Conservation (phyloP, 2,329 filamentous ascomycete genomes). For the Pseudogymnoascus sp. region DNA sequence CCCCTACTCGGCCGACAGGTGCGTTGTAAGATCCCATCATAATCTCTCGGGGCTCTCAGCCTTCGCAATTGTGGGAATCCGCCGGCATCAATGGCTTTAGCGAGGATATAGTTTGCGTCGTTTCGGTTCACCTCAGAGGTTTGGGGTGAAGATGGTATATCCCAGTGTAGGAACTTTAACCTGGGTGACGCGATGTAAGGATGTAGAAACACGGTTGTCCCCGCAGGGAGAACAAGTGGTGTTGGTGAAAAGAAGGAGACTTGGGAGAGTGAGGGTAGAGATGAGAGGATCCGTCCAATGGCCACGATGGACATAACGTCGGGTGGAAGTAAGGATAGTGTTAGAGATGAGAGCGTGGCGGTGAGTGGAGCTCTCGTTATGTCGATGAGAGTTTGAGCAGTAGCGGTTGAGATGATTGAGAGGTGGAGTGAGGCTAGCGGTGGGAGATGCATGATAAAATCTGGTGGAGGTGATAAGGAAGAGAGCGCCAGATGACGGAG, state of each 20-base stretch:
- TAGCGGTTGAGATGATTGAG: slow-evolving; percentile 50
- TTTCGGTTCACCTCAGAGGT: slow-evolving; percentile 21
- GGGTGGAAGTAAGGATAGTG: slow-evolving; percentile 39
- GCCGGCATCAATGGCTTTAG: slow-evolving; percentile 51
- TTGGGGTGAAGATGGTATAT: slow-evolving; percentile 44
- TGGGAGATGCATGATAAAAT: slow-evolving; percentile 37
- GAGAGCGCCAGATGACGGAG: slow-evolving; percentile 55
- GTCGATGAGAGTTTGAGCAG: slow-evolving; percentile 47
- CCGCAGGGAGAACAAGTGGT: slow-evolving; percentile 48
- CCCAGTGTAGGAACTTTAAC: slow-evolving; percentile 54
- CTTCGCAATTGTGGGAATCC: slow-evolving; percentile 56
- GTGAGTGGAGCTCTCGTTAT: slow-evolving; percentile 49
- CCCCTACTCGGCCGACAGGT: slow-evolving; percentile 47
- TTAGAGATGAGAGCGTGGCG: slow-evolving; percentile 43
- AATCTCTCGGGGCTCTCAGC: slow-evolving; percentile 61
- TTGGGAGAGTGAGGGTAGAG: slow-evolving; percentile 38
- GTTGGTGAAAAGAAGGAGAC: slow-evolving; percentile 49
- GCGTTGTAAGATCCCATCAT: slow-evolving; percentile 60
- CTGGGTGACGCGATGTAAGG: slow-evolving; percentile 54
- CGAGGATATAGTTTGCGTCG: slow-evolving; percentile 55
- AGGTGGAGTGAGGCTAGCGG: slow-evolving; percentile 46
- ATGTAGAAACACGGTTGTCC: slow-evolving; percentile 54
- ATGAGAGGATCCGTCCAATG: slow-evolving; percentile 48
- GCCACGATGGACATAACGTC: slow-evolving; percentile 52
- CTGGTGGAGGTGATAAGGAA: slow-evolving; percentile 40